Percentiles rank a stretch among this genome's conserved stretches.
These are phyloP conservation scores for Mediolabrus comicus DNA, from an alignment of 108 stramenopile species.

Conservation along the genomic window DNA sequence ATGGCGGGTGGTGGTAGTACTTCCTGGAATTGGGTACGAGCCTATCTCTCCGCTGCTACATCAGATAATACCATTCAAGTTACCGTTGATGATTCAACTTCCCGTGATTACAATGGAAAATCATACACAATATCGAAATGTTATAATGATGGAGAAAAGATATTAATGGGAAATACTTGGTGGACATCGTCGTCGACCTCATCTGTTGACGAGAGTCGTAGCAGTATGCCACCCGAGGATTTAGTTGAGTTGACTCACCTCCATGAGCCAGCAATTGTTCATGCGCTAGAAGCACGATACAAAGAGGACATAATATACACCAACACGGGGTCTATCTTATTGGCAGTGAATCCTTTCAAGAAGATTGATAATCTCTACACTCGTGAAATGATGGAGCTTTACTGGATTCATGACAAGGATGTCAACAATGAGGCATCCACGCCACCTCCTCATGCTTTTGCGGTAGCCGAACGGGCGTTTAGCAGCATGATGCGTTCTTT, in stretches of 20 bases:
- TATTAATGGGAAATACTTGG: constrained; percentile 39
- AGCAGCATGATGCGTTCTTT: constrained; percentile 60
- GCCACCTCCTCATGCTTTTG: constrained; percentile 77
- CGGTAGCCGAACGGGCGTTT: constrained; percentile 92
- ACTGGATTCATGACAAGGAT: constrained; percentile 13
- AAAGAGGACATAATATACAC: constrained; percentile 81
- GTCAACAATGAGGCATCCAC: constrained; percentile 3
- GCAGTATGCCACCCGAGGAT: constrained; percentile 52
- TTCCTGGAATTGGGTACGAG: constrained; percentile 37
- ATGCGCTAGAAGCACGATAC: constrained; percentile 63
- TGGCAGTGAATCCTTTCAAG: constrained; percentile 92
- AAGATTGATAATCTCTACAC: constrained; percentile 34
- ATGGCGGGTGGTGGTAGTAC: too few relatives aligned
- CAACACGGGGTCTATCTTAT: constrained; percentile 83
- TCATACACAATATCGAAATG: constrained; percentile 15
- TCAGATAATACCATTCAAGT: constrained; percentile 19
- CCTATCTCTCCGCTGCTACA: constrained; percentile 8
- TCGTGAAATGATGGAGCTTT: constrained; percentile 24
- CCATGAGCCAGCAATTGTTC: constrained; percentile 87
- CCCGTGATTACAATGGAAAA: constrained; percentile 7
- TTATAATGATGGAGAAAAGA: constrained; percentile 15
- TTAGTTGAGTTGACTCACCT: constrained; percentile 77
- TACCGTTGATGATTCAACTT: constrained; percentile 9
- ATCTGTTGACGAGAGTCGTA: constrained; percentile 9
- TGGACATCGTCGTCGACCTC: constrained; percentile 4